Evolutionary conservation across 2,329 filamentous ascomycete genomes (phyloP).

Genomic region (Epichloe hybrida): DNA sequence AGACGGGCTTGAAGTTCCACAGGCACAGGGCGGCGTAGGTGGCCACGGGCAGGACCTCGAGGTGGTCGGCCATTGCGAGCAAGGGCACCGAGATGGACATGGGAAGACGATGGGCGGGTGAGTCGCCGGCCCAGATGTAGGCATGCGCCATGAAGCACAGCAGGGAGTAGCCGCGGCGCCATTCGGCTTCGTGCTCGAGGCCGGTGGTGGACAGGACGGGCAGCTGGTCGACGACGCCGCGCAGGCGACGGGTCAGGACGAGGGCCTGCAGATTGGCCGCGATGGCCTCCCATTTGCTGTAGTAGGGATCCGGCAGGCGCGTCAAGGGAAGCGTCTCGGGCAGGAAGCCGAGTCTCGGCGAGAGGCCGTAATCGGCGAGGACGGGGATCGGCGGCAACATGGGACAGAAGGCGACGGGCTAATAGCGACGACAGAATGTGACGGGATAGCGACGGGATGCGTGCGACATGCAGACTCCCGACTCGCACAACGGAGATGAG

Average conservation of each 20-base stretch:
- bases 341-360: conserved; percentile 71
- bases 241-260: conserved; percentile 71
- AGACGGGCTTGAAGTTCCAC: conserved; percentile 95
- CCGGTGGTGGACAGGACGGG: conserved; percentile 73
- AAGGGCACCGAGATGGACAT: conserved; percentile 73
- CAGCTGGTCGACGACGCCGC: conserved; percentile 64
- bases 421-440: not conserved
- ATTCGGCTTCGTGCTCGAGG: conserved; percentile 75
- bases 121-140: conserved; percentile 92
- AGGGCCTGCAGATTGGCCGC: conserved; percentile 75
- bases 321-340: conserved; percentile 69
- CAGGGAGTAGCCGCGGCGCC: conserved; percentile 83
- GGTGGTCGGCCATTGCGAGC: conserved; percentile 57
- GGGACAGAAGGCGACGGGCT: conserved; percentile 1
- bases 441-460: not conserved
- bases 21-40: conserved; percentile 86
- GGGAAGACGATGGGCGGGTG: conserved; percentile 65
- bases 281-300: conserved; percentile 86
- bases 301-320: conserved; percentile 75
- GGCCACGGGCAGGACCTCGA: conserved; percentile 83
- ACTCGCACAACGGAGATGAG: too few species aligned
- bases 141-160: conserved; percentile 85
- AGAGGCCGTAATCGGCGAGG: conserved; percentile 69
- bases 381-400: conserved; percentile 49
- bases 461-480: too few species aligned